phyloP scores from a whole-genome alignment of 257 asterid species.

The Echium plantagineum region DNA sequence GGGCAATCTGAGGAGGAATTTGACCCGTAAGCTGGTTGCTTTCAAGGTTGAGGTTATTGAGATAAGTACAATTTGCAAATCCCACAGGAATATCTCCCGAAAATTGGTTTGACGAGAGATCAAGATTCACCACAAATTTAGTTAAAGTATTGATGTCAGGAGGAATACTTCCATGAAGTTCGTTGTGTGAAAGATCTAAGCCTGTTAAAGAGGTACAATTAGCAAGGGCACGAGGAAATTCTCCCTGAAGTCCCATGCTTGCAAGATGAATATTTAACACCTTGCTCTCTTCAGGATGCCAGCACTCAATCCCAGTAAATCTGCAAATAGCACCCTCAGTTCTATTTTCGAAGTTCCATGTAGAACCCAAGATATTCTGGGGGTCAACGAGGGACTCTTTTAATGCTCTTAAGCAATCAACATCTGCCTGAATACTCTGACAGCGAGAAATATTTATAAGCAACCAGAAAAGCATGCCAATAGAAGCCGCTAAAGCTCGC shows the following conservation, averaged over 20 bases:
- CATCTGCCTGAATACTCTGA: slow-evolving; percentile 36
- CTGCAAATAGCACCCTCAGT: slow-evolving; percentile 52
- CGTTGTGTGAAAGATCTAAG: slow-evolving; percentile 66
- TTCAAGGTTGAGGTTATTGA: slow-evolving; percentile 45
- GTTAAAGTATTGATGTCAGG: slow-evolving; percentile 31
- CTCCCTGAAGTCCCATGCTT: slow-evolving; percentile 67
- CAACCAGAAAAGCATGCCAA: slow-evolving; percentile 26
- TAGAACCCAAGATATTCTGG: slow-evolving; percentile 15
- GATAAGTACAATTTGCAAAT: slow-evolving; percentile 42
- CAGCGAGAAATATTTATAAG: slow-evolving; percentile 20
- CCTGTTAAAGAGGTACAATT: slow-evolving; percentile 58
- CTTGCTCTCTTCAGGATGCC: slow-evolving; percentile 63
- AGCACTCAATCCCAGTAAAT: slow-evolving; percentile 63
- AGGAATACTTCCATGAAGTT: slow-evolving; percentile 45
- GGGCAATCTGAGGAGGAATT: slow-evolving; percentile 23
- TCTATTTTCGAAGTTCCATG: slow-evolving; percentile 53
- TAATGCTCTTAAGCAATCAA: slow-evolving; percentile 51
- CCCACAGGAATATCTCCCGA: slow-evolving; percentile 50
- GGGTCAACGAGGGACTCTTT: slow-evolving; percentile 47
- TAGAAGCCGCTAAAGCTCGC: slow-evolving; percentile 18
- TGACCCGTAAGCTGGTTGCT: slow-evolving; percentile 35
- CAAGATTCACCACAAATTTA: slow-evolving; percentile 29
- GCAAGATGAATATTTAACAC: slow-evolving; percentile 47
- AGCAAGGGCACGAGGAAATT: slow-evolving; percentile 49
- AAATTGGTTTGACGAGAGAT: slow-evolving; percentile 60